Evolutionary conservation across 192 early-diverging fungal species (phyloP).

Genomic region (Spizellomyces punctatus): DNA sequence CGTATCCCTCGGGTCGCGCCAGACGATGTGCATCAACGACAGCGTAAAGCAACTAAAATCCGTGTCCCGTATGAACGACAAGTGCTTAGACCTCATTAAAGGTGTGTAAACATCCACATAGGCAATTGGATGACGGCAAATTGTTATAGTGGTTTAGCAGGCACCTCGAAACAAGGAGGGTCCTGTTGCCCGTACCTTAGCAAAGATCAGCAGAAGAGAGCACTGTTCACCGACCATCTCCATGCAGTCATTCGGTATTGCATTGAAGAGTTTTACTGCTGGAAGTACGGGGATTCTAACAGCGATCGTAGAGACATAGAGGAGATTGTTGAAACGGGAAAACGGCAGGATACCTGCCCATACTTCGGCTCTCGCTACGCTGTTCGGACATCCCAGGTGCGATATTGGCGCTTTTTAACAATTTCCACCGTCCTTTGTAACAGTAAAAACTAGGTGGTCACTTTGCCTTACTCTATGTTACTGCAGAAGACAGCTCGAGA

Average conservation of each 20-base stretch:
- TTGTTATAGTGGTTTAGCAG: background rate
- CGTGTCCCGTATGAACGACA: constrained; percentile 70
- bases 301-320: constrained; percentile 76
- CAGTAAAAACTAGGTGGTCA: constrained; percentile 64
- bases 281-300: background rate
- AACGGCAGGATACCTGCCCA: constrained; percentile 63
- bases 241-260: constrained; percentile 19
- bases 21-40: constrained; percentile 82
- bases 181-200: constrained; percentile 11
- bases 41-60: constrained; percentile 56
- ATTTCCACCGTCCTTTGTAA: background rate
- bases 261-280: too few relatives aligned
- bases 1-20: constrained; percentile 79
- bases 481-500: constrained; percentile 76
- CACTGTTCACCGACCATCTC: constrained; percentile 16
- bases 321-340: constrained; percentile 72
- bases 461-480: constrained; percentile 87
- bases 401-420: background rate
- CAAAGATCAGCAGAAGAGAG: background rate
- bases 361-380: constrained; percentile 82
- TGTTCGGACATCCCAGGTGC: constrained; percentile 53
- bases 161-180: background rate
- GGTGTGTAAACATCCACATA: constrained; percentile 16
- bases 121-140: background rate
- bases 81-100: constrained; percentile 85